Conservation (phyloP, 2,329 filamentous ascomycete species). For the Arthrinium phaeospermum region DNA sequence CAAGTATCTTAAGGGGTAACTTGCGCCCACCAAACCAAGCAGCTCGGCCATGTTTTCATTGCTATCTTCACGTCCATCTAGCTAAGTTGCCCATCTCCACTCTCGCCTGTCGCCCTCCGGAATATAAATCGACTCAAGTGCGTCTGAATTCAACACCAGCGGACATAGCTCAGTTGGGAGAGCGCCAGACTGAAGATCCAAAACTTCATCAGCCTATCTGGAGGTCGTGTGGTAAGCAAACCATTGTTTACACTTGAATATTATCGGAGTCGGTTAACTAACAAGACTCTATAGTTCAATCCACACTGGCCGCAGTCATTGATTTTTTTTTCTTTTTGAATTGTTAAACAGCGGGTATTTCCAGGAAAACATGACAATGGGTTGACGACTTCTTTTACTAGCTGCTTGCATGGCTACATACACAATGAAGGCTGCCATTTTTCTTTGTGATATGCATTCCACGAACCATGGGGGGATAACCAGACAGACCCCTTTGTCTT, state of each 20-base stretch:
- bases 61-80: no score
- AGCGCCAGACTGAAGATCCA: conserved; percentile 15
- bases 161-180: conserved; percentile 9
- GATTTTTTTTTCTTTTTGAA: neutral
- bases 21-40: neutral
- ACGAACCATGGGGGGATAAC: neutral
- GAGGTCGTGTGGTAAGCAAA: conserved; percentile 10
- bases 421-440: neutral
- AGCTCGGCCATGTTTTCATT: neutral
- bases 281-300: conserved; percentile 5
- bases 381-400: neutral
- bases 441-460: neutral
- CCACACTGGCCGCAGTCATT: conserved; percentile 13
- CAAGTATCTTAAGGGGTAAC: neutral
- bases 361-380: neutral
- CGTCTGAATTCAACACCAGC: neutral
- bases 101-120: neutral
- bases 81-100: neutral
- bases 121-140: neutral
- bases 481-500: neutral
- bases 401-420: neutral
- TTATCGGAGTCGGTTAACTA: neutral
- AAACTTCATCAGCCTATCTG: neutral
- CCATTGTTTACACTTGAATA: neutral
- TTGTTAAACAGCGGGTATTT: neutral